Evolutionary conservation across 2,329 filamentous ascomycete species (phyloP).

Genomic region (Alternaria sp.): DNA sequence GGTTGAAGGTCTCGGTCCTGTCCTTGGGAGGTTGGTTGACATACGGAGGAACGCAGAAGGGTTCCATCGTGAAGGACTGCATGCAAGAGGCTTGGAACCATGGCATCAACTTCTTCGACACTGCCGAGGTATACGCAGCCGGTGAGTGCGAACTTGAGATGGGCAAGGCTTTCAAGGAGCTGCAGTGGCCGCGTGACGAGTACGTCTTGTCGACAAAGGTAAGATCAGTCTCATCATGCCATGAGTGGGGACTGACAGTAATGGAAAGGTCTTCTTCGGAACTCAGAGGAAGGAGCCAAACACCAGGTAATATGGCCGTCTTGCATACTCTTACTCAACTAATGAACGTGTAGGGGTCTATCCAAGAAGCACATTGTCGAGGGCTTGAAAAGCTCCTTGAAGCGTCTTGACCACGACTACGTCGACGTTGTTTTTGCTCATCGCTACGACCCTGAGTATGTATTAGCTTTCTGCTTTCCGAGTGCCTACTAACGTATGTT

Average conservation of each 20-base stretch:
- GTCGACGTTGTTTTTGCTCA: slow-evolving; percentile 70
- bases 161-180: slow-evolving; percentile 57
- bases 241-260: slow-evolving; percentile 5
- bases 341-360: slow-evolving; percentile 43
- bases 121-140: slow-evolving; percentile 60
- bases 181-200: slow-evolving; percentile 54
- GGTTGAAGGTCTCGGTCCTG: slow-evolving; percentile 59
- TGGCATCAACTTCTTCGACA: slow-evolving; percentile 60
- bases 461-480: background rate
- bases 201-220: slow-evolving; percentile 38
- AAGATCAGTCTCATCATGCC: background rate
- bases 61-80: slow-evolving; percentile 57
- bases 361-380: slow-evolving; percentile 62
- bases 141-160: slow-evolving; percentile 69
- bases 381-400: slow-evolving; percentile 64
- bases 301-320: slow-evolving; percentile 37
- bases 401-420: slow-evolving; percentile 68
- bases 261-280: slow-evolving; percentile 59
- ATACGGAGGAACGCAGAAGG: slow-evolving; percentile 57
- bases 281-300: slow-evolving; percentile 65
- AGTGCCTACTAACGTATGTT: slow-evolving; percentile 3
- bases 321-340: background rate
- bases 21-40: slow-evolving; percentile 56
- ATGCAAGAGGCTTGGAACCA: slow-evolving; percentile 58
- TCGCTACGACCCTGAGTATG: slow-evolving; percentile 59